These are phyloP conservation scores for Lactarius hengduanensis DNA, from an alignment of 768 basidiomycete species.

Conservation along the genomic window DNA sequence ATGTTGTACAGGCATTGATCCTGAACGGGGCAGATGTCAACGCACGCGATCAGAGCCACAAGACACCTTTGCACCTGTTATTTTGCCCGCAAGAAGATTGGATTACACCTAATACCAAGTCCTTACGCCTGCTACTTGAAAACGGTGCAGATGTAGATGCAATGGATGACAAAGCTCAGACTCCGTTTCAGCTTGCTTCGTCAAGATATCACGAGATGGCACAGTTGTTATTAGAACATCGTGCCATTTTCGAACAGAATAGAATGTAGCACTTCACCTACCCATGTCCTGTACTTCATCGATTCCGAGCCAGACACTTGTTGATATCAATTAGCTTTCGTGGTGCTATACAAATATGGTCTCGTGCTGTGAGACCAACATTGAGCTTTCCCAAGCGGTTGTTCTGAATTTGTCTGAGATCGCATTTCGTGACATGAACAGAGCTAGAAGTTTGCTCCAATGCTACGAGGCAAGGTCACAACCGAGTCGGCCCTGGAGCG, in stretches of 20 bases:
- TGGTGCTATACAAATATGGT: not conserved
- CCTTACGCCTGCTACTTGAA: not conserved
- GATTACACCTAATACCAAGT: too few species aligned
- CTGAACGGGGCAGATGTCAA: not conserved
- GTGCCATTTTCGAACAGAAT: not conserved
- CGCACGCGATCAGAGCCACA: too few species aligned
- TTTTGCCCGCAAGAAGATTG: too few species aligned
- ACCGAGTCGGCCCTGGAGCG: too few species aligned
- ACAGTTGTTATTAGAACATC: not conserved
- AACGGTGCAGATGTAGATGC: not conserved
- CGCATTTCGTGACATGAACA: too few species aligned
- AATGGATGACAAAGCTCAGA: not conserved
- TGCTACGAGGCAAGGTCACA: not conserved
- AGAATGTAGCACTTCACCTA: not conserved
- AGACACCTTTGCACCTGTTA: too few species aligned
- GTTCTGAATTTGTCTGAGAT: not conserved
- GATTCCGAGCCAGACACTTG: not conserved
- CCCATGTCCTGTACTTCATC: too few species aligned
- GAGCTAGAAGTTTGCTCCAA: too few species aligned
- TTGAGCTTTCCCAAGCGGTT: not conserved
- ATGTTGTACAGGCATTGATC: not conserved
- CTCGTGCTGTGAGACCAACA: too few species aligned
- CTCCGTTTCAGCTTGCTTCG: not conserved
- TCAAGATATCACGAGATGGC: not conserved
- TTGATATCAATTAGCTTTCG: not conserved